A percentile compares a stretch with the other conserved stretches of the same genome.
These are phyloP conservation scores for Pythium dissotocum DNA, from an alignment of 352 stramenopile species.

Conservation along the genomic window DNA sequence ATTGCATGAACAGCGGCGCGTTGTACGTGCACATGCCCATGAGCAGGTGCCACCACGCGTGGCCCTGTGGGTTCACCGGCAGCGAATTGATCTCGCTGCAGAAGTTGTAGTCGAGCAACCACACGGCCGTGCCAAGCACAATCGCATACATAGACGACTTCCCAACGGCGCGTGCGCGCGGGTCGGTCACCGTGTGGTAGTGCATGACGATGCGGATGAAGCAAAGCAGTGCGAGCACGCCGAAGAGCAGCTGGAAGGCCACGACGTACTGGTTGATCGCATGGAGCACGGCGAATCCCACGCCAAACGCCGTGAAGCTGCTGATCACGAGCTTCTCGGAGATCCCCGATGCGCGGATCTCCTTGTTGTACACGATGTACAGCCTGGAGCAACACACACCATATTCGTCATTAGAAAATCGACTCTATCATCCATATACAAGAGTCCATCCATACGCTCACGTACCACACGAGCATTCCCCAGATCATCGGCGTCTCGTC, in stretches of 20 bases:
- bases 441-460: not conserved
- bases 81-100: constrained; percentile 54
- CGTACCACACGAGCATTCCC: constrained; percentile 70
- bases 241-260: constrained; percentile 72
- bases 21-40: constrained; percentile 79
- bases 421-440: not conserved
- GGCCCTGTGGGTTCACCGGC: constrained; percentile 68
- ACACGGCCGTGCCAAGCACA: constrained; percentile 64
- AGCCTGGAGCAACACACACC: constrained; percentile 33
- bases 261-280: constrained; percentile 76
- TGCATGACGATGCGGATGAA: constrained; percentile 47
- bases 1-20: constrained; percentile 83
- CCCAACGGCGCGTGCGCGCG: constrained; percentile 46
- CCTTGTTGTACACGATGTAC: constrained; percentile 78
- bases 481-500: constrained; percentile 87
- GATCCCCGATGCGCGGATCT: constrained; percentile 50
- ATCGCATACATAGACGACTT: constrained; percentile 55
- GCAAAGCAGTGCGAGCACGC: constrained; percentile 47
- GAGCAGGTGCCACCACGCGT: constrained; percentile 86
- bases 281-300: constrained; percentile 65
- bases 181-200: constrained; percentile 52
- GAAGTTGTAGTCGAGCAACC: constrained; percentile 78
- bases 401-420: not conserved
- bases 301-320: constrained; percentile 47
- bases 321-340: constrained; percentile 41